Percentiles rank a stretch among this genome's conserved stretches.
Evolutionary conservation across 202 grass and related monocot species (phyloP).

Genomic region (Thinopyrum obtusiflorum): DNA sequence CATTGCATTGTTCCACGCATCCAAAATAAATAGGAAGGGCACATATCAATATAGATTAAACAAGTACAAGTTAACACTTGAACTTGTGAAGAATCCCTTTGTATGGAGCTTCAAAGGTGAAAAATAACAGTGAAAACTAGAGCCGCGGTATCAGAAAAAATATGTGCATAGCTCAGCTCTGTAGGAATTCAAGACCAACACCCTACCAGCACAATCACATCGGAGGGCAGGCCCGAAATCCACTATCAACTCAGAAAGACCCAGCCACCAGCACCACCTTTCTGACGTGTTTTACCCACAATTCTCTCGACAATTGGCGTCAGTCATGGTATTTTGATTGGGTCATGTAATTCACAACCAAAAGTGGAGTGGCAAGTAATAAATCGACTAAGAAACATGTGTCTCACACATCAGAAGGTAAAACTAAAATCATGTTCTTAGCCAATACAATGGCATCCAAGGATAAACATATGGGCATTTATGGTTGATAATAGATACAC

Average conservation of each 20-base stretch:
- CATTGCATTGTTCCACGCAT: neutral
- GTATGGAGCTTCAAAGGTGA: neutral
- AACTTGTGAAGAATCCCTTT: neutral
- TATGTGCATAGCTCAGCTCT: neutral
- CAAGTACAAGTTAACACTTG: neutral
- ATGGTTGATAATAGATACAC: neutral
- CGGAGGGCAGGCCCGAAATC: neutral
- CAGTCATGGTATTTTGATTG: neutral
- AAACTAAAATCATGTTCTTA: neutral
- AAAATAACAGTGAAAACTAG: neutral
- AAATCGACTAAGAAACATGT: neutral
- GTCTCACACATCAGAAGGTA: neutral
- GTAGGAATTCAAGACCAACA: neutral
- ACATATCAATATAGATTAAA: constrained; percentile 2
- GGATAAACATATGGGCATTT: neutral
- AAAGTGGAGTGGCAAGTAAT: neutral
- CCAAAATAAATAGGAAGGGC: too few relatives aligned
- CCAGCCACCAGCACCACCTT: neutral
- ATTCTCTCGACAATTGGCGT: neutral
- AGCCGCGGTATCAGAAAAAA: neutral
- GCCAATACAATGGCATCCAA: neutral
- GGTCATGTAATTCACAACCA: neutral
- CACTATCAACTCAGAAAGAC: neutral
- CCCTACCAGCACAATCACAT: neutral
- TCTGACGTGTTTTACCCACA: neutral